Evolutionary conservation across 2,329 filamentous ascomycete species (phyloP), one percentile per base, ranked within the genome.

Genomic region (Nigrospora oryzae): DNA sequence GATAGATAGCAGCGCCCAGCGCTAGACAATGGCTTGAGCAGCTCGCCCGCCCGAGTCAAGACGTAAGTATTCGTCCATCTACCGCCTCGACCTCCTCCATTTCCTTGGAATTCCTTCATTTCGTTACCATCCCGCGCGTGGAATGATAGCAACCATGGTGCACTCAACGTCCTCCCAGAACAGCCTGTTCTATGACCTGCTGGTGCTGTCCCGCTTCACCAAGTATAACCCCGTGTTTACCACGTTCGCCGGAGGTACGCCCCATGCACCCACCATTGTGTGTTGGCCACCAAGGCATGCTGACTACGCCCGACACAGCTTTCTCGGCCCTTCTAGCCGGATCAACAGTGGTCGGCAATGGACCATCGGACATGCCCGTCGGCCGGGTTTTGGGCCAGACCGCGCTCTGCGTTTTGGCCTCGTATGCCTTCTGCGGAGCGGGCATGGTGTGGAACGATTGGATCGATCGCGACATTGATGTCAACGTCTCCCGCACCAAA

Each of bases 391-490:
- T 60, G 38, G 31, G 43, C 10, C 56, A 57, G 31, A 51, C 53
- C 2, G 44, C 47, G 6, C 43, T 58, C 36, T 51, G 49, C 31
- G 54, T 57, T 19, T 23, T 54, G 13, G 49, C 51, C 32, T 48
- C 52, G 3, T 59, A 55, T 36, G 31, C 56, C 1, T 58, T 58
- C 34, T 57, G 56, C 36, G 57, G 57, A 6, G 57, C 57, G 1
- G 57, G 56, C 10, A 59, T 58, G 56, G 57, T 58, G 2, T 60
- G 57, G 57, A 58, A 60, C 34, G 57, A 60, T 45, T 58, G 50
- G 48, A 49, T 60, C 6, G 57, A 59, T 38, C 56, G 53, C 3
- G 52, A 58, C 32, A 57, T 60, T 28, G 57, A 60, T 33, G 47
- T 48, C 17, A 50, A 58, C 8, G 56, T 58, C 11, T 50, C 52